Percentiles rank a stretch among this genome's conserved stretches.
Conservation (phyloP, 2,329 filamentous ascomycete genomes). For the Plectosphaerella plurivora region DNA sequence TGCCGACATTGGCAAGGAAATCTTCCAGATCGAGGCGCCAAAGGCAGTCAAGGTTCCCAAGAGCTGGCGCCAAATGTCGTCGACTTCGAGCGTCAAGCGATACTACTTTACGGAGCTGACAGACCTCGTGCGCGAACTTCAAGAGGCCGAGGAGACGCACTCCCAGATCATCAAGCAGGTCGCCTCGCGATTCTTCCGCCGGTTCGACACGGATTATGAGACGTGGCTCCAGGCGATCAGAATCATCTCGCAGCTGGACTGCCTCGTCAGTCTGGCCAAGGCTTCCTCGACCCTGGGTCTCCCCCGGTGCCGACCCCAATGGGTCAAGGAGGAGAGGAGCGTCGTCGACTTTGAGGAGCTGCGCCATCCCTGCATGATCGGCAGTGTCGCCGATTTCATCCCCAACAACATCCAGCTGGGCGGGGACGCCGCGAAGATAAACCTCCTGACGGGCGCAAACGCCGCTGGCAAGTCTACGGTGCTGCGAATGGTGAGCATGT, state of each 20-base stretch:
- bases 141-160: slow-evolving; percentile 92
- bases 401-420: slow-evolving; percentile 90
- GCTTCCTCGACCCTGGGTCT: slow-evolving; percentile 79
- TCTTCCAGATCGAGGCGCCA: slow-evolving; percentile 92
- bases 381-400: slow-evolving; percentile 88
- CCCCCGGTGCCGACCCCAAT: slow-evolving; percentile 83
- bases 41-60: slow-evolving; percentile 81
- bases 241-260: slow-evolving; percentile 89
- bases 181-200: slow-evolving; percentile 73
- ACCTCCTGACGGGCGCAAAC: slow-evolving; percentile 90
- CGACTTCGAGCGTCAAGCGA: slow-evolving; percentile 82
- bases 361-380: slow-evolving; percentile 90
- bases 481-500: slow-evolving; percentile 72
- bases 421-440: slow-evolving; percentile 76
- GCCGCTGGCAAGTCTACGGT: slow-evolving; percentile 97
- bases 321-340: slow-evolving; percentile 79
- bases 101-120: slow-evolving; percentile 89
- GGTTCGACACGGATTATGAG: slow-evolving; percentile 83
- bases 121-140: slow-evolving; percentile 76
- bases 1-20: slow-evolving; percentile 89
- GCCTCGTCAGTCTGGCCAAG: slow-evolving; percentile 87
- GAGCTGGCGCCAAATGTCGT: slow-evolving; percentile 93
- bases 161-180: slow-evolving; percentile 87
- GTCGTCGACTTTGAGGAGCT: slow-evolving; percentile 90
- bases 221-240: slow-evolving; percentile 87